Base-by-base conservation (phyloP, 2,329 filamentous ascomycete genomes). In the Tolypocladium tundrense region DNA sequence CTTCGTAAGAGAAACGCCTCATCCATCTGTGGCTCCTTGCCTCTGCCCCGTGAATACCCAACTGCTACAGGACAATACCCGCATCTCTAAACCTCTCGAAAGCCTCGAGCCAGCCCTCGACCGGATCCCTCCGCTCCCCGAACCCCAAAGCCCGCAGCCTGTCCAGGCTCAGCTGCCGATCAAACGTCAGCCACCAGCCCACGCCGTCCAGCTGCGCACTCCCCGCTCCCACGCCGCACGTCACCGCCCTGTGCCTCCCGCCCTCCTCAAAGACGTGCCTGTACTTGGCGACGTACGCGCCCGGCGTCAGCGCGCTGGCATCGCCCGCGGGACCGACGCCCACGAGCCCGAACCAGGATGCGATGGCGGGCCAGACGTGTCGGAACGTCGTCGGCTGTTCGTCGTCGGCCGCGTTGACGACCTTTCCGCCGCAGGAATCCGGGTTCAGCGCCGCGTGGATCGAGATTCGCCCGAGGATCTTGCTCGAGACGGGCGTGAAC, bases 101-200 rank as follows among this genome's bases (percentile, higher is more conserved):
- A 0, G 72, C 70, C 50, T 73, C 69, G 52, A 75, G 60, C 77
- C 76, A 79, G 4, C 72, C 73, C 27, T 70, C 65, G 11, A 69
- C 63, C 0, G 72, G 76, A 27, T 71, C 63, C 35, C 64, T 68
- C 53, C 76, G 67, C 40, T 71, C 73, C 4, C 61, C 64, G 54
- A 78, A 80, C 1, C 74, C 75, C 4, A 70, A 65, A 9, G 64
- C 65, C 24, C 72, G 69, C 14, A 78, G 64, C 37, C 69, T 73
- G 31, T 72, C 67, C 53, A 77, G 63, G 57, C 74, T 77, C 62
- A 80, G 64, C 55, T 79, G 74, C 31, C 77, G 69, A 60, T 80
- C 76, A 60, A 80, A 79, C 7, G 71, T 73, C 54, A 80, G 65
- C 75, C 76, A 73, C 65, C 70, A 72, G 33, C 77, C 73, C n/a